Conservation (phyloP, 2,329 filamentous ascomycete genomes). For the Plectosphaerella sp. region DNA sequence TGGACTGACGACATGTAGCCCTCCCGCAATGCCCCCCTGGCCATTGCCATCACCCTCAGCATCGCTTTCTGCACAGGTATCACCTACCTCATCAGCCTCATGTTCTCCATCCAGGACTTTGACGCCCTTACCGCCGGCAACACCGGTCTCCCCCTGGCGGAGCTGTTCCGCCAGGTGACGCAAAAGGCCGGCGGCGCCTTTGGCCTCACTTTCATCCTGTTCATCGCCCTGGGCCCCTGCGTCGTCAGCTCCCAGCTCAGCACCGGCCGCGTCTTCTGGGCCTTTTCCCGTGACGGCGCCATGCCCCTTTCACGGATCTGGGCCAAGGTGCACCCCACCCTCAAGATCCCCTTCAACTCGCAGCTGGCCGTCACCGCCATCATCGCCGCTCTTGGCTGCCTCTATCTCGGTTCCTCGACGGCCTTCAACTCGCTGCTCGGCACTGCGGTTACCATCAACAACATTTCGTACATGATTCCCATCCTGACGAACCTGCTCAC, state of each 20-base stretch:
- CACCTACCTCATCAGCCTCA: conserved; percentile 44
- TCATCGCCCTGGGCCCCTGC: conserved; percentile 37
- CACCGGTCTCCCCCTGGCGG: conserved; percentile 38
- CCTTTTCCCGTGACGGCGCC: conserved; percentile 38
- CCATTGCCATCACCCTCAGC: conserved; percentile 35
- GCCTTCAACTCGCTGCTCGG: conserved; percentile 38
- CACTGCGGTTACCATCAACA: conserved; percentile 35
- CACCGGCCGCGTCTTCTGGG: conserved; percentile 31
- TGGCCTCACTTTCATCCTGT: conserved; percentile 34
- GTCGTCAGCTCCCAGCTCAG: conserved; percentile 28
- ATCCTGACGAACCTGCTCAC: conserved; percentile 38
- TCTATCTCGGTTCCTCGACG: conserved; percentile 37
- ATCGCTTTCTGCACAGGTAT: conserved; percentile 47
- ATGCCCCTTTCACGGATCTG: conserved; percentile 31
- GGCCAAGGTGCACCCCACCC: conserved; percentile 26
- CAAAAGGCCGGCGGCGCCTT: conserved; percentile 33
- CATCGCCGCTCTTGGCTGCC: conserved; percentile 31
- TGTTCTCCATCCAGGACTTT: conserved; percentile 47
- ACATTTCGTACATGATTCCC: conserved; percentile 39
- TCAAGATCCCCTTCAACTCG: conserved; percentile 32
- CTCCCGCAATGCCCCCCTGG: conserved; percentile 31
- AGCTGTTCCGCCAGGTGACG: conserved; percentile 40
- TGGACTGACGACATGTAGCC: conserved; percentile 13
- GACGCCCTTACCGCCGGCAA: conserved; percentile 33
- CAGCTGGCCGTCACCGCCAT: conserved; percentile 26